phyloP scores from a whole-genome alignment of 176 grass and related monocot species.

The Leersia perrieri region DNA sequence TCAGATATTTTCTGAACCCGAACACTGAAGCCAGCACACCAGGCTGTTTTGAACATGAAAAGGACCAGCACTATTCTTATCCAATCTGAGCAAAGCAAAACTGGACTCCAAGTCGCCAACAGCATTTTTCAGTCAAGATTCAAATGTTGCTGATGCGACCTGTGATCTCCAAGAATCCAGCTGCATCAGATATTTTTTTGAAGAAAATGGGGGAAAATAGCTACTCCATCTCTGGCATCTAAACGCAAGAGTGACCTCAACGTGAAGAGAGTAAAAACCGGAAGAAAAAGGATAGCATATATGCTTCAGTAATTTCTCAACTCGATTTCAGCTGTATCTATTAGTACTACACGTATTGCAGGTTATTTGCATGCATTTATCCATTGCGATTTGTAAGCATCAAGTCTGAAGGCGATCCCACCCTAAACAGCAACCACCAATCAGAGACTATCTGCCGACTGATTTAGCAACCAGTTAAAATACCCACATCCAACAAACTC shows the following conservation, averaged over 20 bases:
- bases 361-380: too few species aligned
- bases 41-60: neutral
- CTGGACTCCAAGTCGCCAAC: neutral
- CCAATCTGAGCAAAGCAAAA: neutral
- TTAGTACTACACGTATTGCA: too few species aligned
- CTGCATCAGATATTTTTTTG: neutral
- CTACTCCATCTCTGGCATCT: neutral
- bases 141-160: neutral
- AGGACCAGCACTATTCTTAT: neutral
- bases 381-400: neutral
- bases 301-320: neutral
- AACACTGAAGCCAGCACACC: neutral
- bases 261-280: neutral
- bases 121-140: neutral
- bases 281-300: neutral
- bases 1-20: conserved; percentile 3
- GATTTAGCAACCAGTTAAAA: neutral
- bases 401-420: neutral
- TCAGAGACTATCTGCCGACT: neutral
- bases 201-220: neutral
- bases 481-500: neutral
- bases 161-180: neutral
- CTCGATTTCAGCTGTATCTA: neutral
- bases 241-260: neutral
- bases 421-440: neutral